Conservation (phyloP, 495 filamentous ascomycete species). For the Astrothelium subdiscretum region DNA sequence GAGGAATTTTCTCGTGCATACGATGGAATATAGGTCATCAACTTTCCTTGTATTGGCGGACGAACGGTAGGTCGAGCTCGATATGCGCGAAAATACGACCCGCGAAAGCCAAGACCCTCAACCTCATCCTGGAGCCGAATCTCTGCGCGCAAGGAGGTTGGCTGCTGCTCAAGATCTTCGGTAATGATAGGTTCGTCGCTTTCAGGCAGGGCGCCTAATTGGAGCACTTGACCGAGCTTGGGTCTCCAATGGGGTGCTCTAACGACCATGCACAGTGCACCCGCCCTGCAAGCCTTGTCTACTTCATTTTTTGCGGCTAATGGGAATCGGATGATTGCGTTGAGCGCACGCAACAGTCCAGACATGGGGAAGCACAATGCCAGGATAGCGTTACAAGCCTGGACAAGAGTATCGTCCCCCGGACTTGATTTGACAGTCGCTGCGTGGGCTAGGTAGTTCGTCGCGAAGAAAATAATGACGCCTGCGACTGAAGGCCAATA, state of each 20-base stretch:
- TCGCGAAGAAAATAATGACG: slow-evolving; percentile 1
- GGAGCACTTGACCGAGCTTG: not conserved
- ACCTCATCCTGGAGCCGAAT: not conserved
- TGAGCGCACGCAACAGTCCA: not conserved
- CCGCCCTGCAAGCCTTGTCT: not conserved
- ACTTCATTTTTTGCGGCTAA: not conserved
- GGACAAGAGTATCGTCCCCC: not conserved
- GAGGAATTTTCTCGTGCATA: slow-evolving; percentile 1
- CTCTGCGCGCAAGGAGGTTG: not conserved
- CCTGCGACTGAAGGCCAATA: not conserved
- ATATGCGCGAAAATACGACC: not conserved
- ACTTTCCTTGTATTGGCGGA: not conserved
- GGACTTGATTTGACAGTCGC: not conserved
- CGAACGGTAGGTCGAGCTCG: not conserved
- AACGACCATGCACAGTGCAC: not conserved
- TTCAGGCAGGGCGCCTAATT: not conserved
- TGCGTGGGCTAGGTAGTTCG: not conserved
- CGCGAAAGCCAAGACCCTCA: not conserved
- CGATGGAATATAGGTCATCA: not conserved
- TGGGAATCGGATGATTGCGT: not conserved
- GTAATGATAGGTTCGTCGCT: not conserved
- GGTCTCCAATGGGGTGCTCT: not conserved
- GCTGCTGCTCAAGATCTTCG: not conserved
- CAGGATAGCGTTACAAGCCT: not conserved
- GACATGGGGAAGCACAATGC: not conserved